These are phyloP conservation scores for Piloderma croceum DNA, from an alignment of 768 basidiomycete species.

Conservation along the genomic window DNA sequence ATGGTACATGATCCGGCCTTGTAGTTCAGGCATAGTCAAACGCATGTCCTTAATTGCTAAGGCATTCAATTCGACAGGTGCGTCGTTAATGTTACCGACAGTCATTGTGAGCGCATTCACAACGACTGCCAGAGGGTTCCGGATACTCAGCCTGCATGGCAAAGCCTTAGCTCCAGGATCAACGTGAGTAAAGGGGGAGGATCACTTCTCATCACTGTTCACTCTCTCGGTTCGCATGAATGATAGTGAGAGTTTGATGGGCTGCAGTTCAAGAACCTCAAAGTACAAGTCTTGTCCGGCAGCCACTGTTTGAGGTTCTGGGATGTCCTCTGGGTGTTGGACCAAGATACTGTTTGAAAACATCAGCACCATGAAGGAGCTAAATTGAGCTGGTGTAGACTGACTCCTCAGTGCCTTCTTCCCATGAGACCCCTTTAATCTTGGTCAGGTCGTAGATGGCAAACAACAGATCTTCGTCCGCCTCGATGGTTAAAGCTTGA, in stretches of 20 bases:
- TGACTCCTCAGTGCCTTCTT: constrained; percentile 70
- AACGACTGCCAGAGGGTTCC: constrained; percentile 89
- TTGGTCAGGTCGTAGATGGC: constrained; percentile 88
- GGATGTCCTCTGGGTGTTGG: constrained; percentile 57
- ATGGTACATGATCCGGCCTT: constrained; percentile 80
- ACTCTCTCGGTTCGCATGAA: constrained; percentile 97
- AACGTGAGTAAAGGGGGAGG: not conserved
- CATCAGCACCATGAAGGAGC: constrained; percentile 4
- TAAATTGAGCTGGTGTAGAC: constrained; percentile 17
- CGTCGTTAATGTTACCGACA: constrained; percentile 93
- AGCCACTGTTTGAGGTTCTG: constrained; percentile 62
- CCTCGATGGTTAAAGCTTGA: constrained; percentile 90
- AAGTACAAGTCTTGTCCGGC: constrained; percentile 86
- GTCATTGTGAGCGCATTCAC: constrained; percentile 96
- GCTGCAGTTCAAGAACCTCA: constrained; percentile 91
- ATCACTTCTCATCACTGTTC: constrained; percentile 90
- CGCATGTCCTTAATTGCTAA: constrained; percentile 93
- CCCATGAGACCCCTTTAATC: constrained; percentile 89
- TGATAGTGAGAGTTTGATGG: constrained; percentile 85
- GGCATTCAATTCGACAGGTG: constrained; percentile 90
- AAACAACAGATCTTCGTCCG: constrained; percentile 96
- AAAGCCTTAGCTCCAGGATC: constrained; percentile 5
- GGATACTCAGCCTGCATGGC: constrained; percentile 62
- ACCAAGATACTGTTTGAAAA: constrained; percentile 57
- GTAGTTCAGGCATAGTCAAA: constrained; percentile 76